Conservation (phyloP, 352 stramenopile species). For the Phytophthora multivora region DNA sequence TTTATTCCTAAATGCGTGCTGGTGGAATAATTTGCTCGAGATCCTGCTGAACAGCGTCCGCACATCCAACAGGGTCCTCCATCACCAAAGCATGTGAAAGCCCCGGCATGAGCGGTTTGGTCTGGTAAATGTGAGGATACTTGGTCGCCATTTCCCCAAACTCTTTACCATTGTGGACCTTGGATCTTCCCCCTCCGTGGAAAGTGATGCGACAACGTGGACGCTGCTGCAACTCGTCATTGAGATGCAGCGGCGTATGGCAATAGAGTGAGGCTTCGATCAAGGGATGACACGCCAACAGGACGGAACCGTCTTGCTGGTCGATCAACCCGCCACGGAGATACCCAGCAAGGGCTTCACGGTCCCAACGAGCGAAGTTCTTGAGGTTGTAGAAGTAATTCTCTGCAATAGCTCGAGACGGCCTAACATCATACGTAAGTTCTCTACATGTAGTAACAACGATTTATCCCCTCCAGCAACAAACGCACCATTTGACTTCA, state of each 20-base stretch:
- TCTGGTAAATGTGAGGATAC: constrained; percentile 43
- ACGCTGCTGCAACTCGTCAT: constrained; percentile 26
- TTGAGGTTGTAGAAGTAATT: constrained; percentile 32
- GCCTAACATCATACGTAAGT: constrained; percentile 10
- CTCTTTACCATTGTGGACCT: constrained; percentile 39
- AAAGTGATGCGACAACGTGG: constrained; percentile 44
- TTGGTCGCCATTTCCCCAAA: constrained; percentile 33
- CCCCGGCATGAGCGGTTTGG: constrained; percentile 30
- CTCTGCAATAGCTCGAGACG: constrained; percentile 22
- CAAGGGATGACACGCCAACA: constrained; percentile 43
- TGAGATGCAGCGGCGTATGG: constrained; percentile 36
- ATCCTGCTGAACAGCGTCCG: constrained; percentile 37
- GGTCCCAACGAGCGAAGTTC: constrained; percentile 42
- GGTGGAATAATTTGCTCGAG: constrained; percentile 24
- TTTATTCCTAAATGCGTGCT: too few species aligned
- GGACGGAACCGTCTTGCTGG: constrained; percentile 26
- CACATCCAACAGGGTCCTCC: constrained; percentile 44
- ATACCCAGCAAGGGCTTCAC: constrained; percentile 34
- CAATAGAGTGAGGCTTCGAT: constrained; percentile 52
- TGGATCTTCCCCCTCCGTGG: constrained; percentile 43
- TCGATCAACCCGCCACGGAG: constrained; percentile 31
- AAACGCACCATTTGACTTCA: constrained; percentile 25
- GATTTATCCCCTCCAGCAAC: too few species aligned
- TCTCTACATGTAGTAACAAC: too few species aligned
- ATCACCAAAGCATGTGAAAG: constrained; percentile 53